phyloP scores from a whole-genome alignment of 2,329 filamentous ascomycete species.

The Neospermospora avenae region DNA sequence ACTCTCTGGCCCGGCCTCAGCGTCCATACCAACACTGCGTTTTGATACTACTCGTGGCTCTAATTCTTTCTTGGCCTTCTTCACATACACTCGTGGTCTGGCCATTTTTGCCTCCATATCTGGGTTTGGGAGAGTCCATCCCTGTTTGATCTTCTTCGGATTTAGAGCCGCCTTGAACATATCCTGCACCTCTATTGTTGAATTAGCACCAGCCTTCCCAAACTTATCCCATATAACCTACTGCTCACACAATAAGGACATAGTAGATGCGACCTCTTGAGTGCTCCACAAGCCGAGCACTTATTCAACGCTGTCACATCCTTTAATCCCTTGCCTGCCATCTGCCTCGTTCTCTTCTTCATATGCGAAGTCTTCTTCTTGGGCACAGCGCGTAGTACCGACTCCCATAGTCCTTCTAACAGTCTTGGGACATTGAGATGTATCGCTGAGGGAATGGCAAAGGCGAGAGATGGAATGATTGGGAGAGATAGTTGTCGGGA shows the following conservation, averaged over 20 bases:
- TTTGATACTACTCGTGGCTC: not conserved
- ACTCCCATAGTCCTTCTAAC: conserved; percentile 88
- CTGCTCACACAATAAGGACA: conserved; percentile 85
- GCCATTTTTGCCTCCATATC: no score
- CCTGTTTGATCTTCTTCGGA: not conserved
- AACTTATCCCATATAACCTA: conserved; percentile 43
- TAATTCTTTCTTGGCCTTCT: conserved; percentile 6
- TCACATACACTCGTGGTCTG: not conserved
- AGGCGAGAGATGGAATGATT: conserved; percentile 51
- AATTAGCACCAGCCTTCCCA: conserved; percentile 12
- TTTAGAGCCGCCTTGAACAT: conserved; percentile 26
- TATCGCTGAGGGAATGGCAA: conserved; percentile 58
- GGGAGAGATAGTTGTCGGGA: conserved; percentile 45
- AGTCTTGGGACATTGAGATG: conserved; percentile 61
- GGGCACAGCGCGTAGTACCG: conserved; percentile 84
- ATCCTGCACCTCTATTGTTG: conserved; percentile 31
- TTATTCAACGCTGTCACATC: conserved; percentile 84
- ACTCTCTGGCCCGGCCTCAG: no score
- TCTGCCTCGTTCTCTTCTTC: conserved; percentile 88
- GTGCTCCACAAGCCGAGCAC: conserved; percentile 83
- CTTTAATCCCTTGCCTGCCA: conserved; percentile 93
- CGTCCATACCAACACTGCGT: not conserved
- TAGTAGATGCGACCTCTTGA: conserved; percentile 84
- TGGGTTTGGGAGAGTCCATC: no score
- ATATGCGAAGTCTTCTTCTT: conserved; percentile 99